Conservation (phyloP, 768 basidiomycete genomes). For the Ramaria rubella region DNA sequence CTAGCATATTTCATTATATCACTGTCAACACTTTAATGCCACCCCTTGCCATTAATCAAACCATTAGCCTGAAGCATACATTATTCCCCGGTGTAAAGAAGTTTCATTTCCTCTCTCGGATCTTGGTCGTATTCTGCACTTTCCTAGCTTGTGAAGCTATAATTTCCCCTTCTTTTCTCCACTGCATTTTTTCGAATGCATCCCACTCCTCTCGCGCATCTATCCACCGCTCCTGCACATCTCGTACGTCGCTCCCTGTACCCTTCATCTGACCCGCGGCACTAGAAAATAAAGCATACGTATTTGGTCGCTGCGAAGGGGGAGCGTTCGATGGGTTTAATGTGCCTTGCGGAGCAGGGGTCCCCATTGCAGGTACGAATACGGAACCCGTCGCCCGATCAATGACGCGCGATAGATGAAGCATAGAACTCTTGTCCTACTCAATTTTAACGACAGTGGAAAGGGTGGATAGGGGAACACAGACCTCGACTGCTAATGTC, state of each 20-base stretch:
- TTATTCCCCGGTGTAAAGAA: too few relatives aligned
- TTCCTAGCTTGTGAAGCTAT: slow-evolving; percentile 18
- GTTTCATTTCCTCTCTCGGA: background rate
- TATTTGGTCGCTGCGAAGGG: slow-evolving; percentile 41
- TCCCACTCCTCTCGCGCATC: slow-evolving; percentile 80
- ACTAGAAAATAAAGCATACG: slow-evolving; percentile 58
- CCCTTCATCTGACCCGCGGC: slow-evolving; percentile 25
- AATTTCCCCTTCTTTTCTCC: slow-evolving; percentile 68
- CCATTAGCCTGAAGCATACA: too few relatives aligned
- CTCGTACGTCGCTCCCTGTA: slow-evolving; percentile 40
- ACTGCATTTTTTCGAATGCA: slow-evolving; percentile 67
- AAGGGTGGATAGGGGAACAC: slow-evolving; percentile 16
- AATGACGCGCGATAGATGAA: slow-evolving; percentile 73
- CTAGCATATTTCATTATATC: too few relatives aligned
- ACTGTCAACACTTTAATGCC: too few relatives aligned
- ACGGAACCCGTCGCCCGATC: slow-evolving; percentile 93
- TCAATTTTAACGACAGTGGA: background rate
- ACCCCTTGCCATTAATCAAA: too few relatives aligned
- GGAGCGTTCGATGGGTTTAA: slow-evolving; percentile 14
- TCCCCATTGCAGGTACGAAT: slow-evolving; percentile 50
- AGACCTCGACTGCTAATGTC: slow-evolving; percentile 90
- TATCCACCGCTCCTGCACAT: slow-evolving; percentile 93
- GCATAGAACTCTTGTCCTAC: slow-evolving; percentile 93
- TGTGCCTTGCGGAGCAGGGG: slow-evolving; percentile 24
- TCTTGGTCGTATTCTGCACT: slow-evolving; percentile 1